Evolutionary conservation across 1,284 basidiomycete genomes (phyloP).

Genomic region (Apiotrichum veenhuisii): DNA sequence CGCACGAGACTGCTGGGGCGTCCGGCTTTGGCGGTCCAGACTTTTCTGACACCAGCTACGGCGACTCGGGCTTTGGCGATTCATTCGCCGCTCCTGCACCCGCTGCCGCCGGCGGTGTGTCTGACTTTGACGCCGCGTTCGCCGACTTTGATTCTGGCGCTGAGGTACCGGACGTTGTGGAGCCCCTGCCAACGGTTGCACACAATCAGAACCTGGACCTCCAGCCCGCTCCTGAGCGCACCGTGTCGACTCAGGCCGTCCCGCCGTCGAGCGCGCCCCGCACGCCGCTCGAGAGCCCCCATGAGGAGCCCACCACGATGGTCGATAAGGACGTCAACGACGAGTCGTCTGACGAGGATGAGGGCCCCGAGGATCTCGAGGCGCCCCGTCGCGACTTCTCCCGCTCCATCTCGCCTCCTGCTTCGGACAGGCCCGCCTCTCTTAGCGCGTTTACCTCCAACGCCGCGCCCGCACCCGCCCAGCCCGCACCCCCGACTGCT

Average conservation of each 20-base stretch:
- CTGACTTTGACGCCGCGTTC: conserved; percentile 41
- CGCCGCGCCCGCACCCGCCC: conserved; percentile 1
- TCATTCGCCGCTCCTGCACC: conserved; percentile 35
- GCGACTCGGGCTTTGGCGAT: conserved; percentile 39
- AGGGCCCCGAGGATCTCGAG: conserved; percentile 50
- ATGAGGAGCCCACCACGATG: not conserved
- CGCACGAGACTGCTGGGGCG: too few species aligned
- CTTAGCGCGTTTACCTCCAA: conserved; percentile 25
- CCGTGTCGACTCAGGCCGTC: conserved; percentile 37
- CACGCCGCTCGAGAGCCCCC: conserved; percentile 18
- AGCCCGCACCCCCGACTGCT: not conserved
- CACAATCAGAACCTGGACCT: too few species aligned
- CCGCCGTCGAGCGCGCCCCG: conserved; percentile 29
- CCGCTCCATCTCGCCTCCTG: conserved; percentile 10
- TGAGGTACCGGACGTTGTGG: not conserved
- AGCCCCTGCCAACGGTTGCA: not conserved
- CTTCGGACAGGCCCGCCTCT: not conserved
- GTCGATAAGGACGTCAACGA: not conserved
- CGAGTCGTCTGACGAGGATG: conserved; percentile 28
- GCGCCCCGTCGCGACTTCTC: conserved; percentile 26
- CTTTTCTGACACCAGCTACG: conserved; percentile 18
- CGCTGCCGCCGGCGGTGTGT: conserved; percentile 47
- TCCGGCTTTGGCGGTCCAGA: conserved; percentile 13
- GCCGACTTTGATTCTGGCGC: conserved; percentile 60
- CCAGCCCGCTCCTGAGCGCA: conserved; percentile 30